These are phyloP conservation scores for Stephania cephalantha DNA, from an alignment of 164 flowering plant genomes.

Conservation along the genomic window DNA sequence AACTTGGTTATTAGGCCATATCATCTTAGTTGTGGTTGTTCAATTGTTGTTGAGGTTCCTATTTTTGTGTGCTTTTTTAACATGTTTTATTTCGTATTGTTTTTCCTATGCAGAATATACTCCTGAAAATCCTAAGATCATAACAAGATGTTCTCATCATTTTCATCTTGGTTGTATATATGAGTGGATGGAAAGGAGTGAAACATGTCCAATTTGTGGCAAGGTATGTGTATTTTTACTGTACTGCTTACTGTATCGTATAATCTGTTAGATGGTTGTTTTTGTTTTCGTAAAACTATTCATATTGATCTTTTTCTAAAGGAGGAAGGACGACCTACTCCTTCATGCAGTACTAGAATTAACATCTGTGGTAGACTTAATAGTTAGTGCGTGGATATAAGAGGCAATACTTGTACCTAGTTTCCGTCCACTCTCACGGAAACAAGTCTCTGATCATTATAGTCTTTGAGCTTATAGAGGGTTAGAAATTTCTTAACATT, in stretches of 20 bases:
- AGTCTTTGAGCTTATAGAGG: not conserved
- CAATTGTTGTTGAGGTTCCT: not conserved
- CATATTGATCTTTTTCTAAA: not conserved
- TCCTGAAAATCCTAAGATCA: conserved; percentile 59
- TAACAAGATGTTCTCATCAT: conserved; percentile 58
- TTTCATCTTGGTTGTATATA: conserved; percentile 74
- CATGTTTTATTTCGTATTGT: not conserved
- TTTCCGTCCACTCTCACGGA: not conserved
- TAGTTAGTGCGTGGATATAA: no score
- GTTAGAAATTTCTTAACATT: not conserved
- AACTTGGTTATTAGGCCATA: not conserved
- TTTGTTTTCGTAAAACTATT: not conserved
- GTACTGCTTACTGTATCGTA: not conserved
- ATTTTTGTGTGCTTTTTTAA: not conserved
- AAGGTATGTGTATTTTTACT: conserved; percentile 37
- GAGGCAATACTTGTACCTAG: not conserved
- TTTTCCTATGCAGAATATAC: conserved; percentile 54
- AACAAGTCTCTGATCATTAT: not conserved
- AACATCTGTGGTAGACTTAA: not conserved
- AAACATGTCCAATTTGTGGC: conserved; percentile 74
- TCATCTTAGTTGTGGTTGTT: not conserved
- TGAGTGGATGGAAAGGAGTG: conserved; percentile 84
- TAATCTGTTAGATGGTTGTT: not conserved
- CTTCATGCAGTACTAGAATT: not conserved
- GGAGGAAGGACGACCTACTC: not conserved